Evolutionary conservation across 805 yeast species (phyloP), one percentile per base, ranked within the genome.

Genomic region (Lipomyces spencermartinsiae): DNA sequence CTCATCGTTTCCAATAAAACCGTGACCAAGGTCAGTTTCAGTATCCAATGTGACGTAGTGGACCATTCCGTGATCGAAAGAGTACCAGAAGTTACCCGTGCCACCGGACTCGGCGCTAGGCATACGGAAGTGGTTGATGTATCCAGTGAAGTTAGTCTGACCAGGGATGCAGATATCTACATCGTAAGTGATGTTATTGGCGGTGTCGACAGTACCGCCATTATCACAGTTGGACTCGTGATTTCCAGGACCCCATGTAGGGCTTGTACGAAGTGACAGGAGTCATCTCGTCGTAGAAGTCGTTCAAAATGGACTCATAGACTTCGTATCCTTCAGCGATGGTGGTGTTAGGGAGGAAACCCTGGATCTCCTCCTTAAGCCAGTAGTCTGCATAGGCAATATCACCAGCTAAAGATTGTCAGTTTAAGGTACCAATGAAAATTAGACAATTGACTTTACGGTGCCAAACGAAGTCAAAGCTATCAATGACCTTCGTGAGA

Each of bases 301-400:
- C 58, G 59, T 74, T 72, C 29, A 57, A 34, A 33, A 68, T 39
- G 60, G 34, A 35, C 57, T 60, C 59, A 63, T 71, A 70, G 43
- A 56, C 51, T 16, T 56, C 58, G 43, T 29, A 56, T 16, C 65
- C 67, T 22, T 54, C 67, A 29, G 58, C 73, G 37, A 67, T 22
- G 14, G 67, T 53, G 59, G 60, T 67, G 62, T 61, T 22, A 29
- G 56, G 56, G 49, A 62, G 65, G 46, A 60, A 59, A 3, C 64
- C 67, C 46, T 57, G 60, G 58, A 65, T 56, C 58, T 58, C 64
- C 64, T 74, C 75, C 58, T 70, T 61, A 54, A 76, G 73, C 77
- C 77, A 76, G 43, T 74, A 63, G 68, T 77, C 79, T 16, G 79
- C 77, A 59, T 77, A 77, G 33, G 76, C 77, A 61, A 77, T 63